Evolutionary conservation across 176 grass and related monocot genomes (phyloP), one percentile per base, ranked within the genome.

Genomic region (Ensete glaucum): DNA sequence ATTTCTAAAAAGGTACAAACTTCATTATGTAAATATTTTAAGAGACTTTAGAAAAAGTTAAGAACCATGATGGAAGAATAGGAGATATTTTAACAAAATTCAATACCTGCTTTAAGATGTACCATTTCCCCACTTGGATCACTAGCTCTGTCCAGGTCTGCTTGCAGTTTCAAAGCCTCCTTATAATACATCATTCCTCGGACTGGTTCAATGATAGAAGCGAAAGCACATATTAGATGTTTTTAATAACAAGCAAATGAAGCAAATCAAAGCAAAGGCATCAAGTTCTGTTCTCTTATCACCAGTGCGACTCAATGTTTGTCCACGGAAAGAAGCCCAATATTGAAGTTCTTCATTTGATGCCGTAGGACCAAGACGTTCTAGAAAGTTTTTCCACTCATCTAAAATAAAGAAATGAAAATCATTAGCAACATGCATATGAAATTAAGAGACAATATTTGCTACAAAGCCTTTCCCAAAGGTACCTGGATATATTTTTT

Each of bases 301-400:
- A 97, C 93, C 93, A 69, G 93, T 97, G 53, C 93, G 90, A 71
- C 89, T 97, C 57, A 97, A 78, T 82, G 93, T 97, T 88, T 97
- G 93, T 68, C 93, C 93, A 85, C 77, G 89, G 57, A 85, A 97
- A 79, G 93, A 97, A 88, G 93, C 93, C 93, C 93, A 97, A 56
- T 88, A 85, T 84, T 83, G 79, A 54, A 92, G 78, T 3, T 97
- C 90, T 67, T 97, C 93, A 83, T 78, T 77, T 24, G 84, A 88
- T 57, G 67, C 43, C 60, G 78, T 82, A 60, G 73, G 9, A 70
- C 79, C 89, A 77, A 92, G 77, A 19, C 89, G 84, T 87, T 97
- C 93, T 76, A 1, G 1, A 80, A 92, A 97, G 53, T 97, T 97
- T 68, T 86, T 81, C 93, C 93, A 96, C 77, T 96, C 83, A 85